phyloP scores from a whole-genome alignment of 129 eudicot species.

The carrot (Daucus carota) region DNA sequence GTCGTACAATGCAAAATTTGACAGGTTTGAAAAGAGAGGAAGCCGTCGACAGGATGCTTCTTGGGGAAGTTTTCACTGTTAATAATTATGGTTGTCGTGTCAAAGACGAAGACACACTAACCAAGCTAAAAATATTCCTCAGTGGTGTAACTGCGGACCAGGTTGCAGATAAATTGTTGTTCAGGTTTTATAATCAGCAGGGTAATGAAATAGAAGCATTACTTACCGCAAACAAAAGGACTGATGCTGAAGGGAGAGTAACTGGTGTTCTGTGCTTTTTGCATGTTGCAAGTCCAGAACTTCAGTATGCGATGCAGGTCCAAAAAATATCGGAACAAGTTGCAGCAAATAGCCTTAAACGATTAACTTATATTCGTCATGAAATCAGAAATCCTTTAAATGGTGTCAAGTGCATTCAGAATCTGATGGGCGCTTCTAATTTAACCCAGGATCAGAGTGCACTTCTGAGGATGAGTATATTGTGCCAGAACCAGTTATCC shows the following conservation, averaged over 20 bases:
- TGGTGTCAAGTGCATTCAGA: conserved; percentile 52
- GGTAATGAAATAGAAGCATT: conserved; percentile 60
- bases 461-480: conserved; percentile 37
- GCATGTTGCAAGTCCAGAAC: conserved; percentile 77
- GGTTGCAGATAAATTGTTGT: conserved; percentile 49
- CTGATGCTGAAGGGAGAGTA: conserved; percentile 46
- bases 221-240: conserved; percentile 67
- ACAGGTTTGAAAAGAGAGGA: conserved; percentile 60
- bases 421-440: conserved; percentile 44
- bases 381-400: conserved; percentile 51
- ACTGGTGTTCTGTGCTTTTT: conserved; percentile 78
- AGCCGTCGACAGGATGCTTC: conserved; percentile 48
- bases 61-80: conserved; percentile 74
- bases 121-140: conserved; percentile 54
- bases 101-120: conserved; percentile 68
- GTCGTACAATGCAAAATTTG: conserved; percentile 62
- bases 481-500: conserved; percentile 66
- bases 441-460: conserved; percentile 47
- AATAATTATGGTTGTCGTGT: conserved; percentile 64
- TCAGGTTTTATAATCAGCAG: conserved; percentile 55
- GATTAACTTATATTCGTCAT: conserved; percentile 50
- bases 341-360: conserved; percentile 51
- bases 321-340: conserved; percentile 59
- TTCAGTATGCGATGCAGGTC: conserved; percentile 66
- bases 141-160: conserved; percentile 52